phyloP scores from a whole-genome alignment of 2,329 filamentous ascomycete genomes.

The Harringtonia aguacate region DNA sequence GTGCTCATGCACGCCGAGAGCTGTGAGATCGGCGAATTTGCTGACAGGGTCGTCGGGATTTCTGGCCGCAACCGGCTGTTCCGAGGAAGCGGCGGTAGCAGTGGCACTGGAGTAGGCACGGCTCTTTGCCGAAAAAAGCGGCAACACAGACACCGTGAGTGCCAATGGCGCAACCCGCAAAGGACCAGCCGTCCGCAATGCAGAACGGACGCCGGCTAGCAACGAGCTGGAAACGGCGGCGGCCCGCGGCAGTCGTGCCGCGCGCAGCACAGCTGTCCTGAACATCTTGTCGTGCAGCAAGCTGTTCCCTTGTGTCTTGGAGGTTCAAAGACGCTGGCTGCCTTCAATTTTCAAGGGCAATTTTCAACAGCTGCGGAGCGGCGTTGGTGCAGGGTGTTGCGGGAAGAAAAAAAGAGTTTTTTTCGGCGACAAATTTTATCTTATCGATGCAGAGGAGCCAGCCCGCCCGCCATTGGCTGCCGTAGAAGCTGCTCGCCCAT shows the following conservation, averaged over 20 bases:
- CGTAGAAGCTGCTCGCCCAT: no score
- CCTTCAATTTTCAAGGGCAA: not conserved
- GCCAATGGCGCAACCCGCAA: not conserved
- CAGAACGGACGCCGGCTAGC: conserved; percentile 1
- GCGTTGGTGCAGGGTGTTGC: not conserved
- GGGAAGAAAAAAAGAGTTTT: not conserved
- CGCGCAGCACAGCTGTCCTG: conserved; percentile 10
- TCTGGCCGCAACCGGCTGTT: not conserved
- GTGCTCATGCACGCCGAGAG: conserved; percentile 46
- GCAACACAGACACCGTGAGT: not conserved
- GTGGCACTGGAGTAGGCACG: conserved; percentile 7
- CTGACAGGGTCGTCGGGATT: conserved; percentile 2
- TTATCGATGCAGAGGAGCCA: not conserved
- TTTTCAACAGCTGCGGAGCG: not conserved
- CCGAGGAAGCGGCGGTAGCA: not conserved
- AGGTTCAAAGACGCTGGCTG: not conserved
- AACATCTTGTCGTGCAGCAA: conserved; percentile 10
- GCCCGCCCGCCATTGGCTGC: no score
- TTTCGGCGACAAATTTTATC: not conserved
- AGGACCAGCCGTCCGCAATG: conserved; percentile 1
- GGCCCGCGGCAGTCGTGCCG: conserved; percentile 9
- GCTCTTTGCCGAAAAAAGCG: not conserved
- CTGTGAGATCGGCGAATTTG: conserved; percentile 32
- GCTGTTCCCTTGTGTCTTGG: not conserved
- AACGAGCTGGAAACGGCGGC: conserved; percentile 2